Base-by-base conservation (phyloP, 2,329 filamentous ascomycete genomes). In the Neofusicoccum sp. region DNA sequence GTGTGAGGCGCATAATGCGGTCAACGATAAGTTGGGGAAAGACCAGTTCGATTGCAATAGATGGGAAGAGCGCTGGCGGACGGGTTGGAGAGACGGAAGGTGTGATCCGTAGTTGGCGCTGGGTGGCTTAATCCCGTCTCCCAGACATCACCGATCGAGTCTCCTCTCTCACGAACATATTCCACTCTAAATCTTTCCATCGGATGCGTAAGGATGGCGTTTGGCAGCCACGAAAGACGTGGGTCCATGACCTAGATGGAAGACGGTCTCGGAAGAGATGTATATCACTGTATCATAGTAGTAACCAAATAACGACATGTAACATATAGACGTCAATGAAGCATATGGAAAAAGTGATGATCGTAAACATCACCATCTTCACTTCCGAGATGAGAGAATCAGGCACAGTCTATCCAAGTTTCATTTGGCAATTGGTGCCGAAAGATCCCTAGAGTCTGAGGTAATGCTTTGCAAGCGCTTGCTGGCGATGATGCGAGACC, bases 11-110 rank as follows among this genome's bases (percentile, higher is more conserved):
- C 91, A 96, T 76, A 96, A 96, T 77, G 90, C 91, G 33, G 91
- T 96, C 49, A 96, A 96, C 76, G 82, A 83, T 65, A 98, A 97
- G 81, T 77, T 99, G 69, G 95, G 95, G 56, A 99, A 99, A 84
- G 83, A 86, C 64, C 84, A 85, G 69, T 99, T 99, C 79, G 93
- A 99, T 82, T 99, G 95, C 79, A 82, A 81, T 62, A 86, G 83
- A 71, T 98, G 95, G 94, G 89, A 97, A 76, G 91, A 98, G 83
- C 85, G 95, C 75, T 99, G 95, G 95, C 84, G 90, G 78, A 95
- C 90, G 1, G 95, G 95, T 0, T 97, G 91, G 89, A 86, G 83
- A 74, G 87, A 89, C 80, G 87, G 87, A 22, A 79, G 86, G 63
- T 89, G 87, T 74, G 86, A 85, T 77, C 87, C 73, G 7, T 60